Percentiles rank a stretch among this genome's conserved stretches.
Evolutionary conservation across 352 stramenopile species (phyloP).

Genomic region (Globisporangium paroecandrum): DNA sequence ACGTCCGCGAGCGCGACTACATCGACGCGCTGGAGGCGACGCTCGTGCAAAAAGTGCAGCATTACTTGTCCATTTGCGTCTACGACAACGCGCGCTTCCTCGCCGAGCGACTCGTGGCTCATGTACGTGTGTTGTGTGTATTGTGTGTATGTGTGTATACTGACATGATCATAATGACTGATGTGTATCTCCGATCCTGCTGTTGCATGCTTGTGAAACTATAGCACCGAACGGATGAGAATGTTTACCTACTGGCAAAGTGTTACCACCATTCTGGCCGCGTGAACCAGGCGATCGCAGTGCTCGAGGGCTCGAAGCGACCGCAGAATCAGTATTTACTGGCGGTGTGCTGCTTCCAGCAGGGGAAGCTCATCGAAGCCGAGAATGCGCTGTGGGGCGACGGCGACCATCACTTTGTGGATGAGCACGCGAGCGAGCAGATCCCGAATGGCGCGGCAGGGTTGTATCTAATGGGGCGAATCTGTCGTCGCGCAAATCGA

Average conservation of each 20-base stretch:
- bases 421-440: conserved; percentile 28
- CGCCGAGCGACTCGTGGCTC: conserved; percentile 73
- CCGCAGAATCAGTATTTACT: conserved; percentile 67
- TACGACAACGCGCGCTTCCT: conserved; percentile 76
- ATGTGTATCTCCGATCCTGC: conserved; percentile 9
- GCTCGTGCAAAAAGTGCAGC: conserved; percentile 46
- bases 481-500: conserved; percentile 88
- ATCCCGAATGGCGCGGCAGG: conserved; percentile 89
- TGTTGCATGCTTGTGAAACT: background rate
- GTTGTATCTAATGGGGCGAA: conserved; percentile 88
- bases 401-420: conserved; percentile 23
- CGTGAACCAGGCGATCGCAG: conserved; percentile 43
- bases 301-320: conserved; percentile 40
- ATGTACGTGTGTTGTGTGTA: conserved; percentile 36
- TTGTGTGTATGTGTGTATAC: background rate
- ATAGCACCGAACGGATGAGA: conserved; percentile 54
- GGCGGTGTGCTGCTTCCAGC: conserved; percentile 70
- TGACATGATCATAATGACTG: background rate
- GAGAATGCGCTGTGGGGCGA: conserved; percentile 88
- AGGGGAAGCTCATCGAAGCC: conserved; percentile 72
- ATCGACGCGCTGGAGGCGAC: conserved; percentile 40
- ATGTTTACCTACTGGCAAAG: conserved; percentile 53
- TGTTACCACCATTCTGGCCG: conserved; percentile 66
- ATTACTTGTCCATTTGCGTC: conserved; percentile 51
- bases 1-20: background rate